Evolutionary conservation across 2,329 filamentous ascomycete species (phyloP), one percentile per base, ranked within the genome.

Genomic region (Sclerotinia sclerotiorum): DNA sequence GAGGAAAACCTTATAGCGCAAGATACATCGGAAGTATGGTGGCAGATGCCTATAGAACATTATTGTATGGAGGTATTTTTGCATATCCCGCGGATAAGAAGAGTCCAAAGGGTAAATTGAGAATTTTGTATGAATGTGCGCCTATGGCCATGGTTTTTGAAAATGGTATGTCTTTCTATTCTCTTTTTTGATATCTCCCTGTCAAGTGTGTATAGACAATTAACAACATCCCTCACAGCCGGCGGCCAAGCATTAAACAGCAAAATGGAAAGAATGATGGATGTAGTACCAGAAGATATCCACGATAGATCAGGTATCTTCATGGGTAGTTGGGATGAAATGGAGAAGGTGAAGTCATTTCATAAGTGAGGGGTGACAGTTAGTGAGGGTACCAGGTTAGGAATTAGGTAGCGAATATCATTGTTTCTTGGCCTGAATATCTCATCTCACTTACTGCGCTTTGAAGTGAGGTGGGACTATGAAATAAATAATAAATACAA

Each of bases 61-160:
- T 99, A 72, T 82, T 98, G 69, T 99, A 99, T 79, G 95, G 95
- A 70, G 95, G 95, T 73, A 91, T 99, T 78, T 99, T 99, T 80
- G 95, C 95, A 56, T 99, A 99, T 79, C 95, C 95, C 0, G 92
- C 94, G 19, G 95, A 99, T 79, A 96, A 94, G 84, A 98, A 99
- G 89, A 97, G 91, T 78, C 93, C 94, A 72, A 99, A 98, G 88
- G 95, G 95, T 74, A 99, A 99, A 85, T 86, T 99, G 74, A 87
- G 95, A 73, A 99, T 99, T 74, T 80, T 99, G 76, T 99, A 99
- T 82, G 95, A 99, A 84, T 99, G 95, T 79, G 95, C 95, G 19
- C 95, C 95, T 51, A 99, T 99, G 95, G 95, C 95, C 32, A 91
- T 98, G 90, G 87, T 99, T 8, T 98, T 99, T 80, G 95, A 99